A percentile compares a stretch with the other conserved stretches of the same genome.
These are phyloP conservation scores for Penicillium daleae DNA, from an alignment of 495 filamentous ascomycete species.

Conservation along the genomic window DNA sequence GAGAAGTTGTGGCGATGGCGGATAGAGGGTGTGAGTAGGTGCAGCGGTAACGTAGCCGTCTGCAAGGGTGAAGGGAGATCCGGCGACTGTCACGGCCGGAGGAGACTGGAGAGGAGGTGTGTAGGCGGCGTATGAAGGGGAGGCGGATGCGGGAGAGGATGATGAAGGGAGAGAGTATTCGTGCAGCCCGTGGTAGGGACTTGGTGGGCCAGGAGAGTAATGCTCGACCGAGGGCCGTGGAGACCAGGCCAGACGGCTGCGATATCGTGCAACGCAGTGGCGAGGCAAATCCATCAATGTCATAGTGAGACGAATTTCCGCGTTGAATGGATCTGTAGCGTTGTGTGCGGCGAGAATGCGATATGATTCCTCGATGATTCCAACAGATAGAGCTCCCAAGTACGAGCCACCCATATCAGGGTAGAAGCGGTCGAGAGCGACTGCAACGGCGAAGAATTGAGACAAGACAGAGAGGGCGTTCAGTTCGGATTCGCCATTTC, in stretches of 20 bases:
- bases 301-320: constrained; percentile 39
- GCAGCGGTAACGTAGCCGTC: constrained; percentile 41
- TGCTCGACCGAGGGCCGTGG: constrained; percentile 46
- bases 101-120: constrained; percentile 49
- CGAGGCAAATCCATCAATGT: constrained; percentile 47
- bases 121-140: constrained; percentile 45
- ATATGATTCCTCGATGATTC: constrained; percentile 78
- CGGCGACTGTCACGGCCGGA: constrained; percentile 42
- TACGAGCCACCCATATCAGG: constrained; percentile 89
- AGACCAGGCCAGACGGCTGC: constrained; percentile 42
- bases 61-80: constrained; percentile 40
- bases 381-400: constrained; percentile 74
- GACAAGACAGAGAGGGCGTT: constrained; percentile 66
- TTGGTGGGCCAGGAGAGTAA: constrained; percentile 43
- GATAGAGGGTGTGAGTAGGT: constrained; percentile 38
- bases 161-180: constrained; percentile 42
- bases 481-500: constrained; percentile 45
- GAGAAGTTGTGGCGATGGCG: constrained; percentile 43
- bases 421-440: constrained; percentile 87
- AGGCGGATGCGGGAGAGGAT: constrained; percentile 45
- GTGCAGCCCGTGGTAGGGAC: constrained; percentile 40
- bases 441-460: constrained; percentile 86
- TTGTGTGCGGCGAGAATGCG: constrained; percentile 49
- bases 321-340: constrained; percentile 40
- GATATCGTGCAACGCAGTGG: constrained; percentile 41